These are phyloP conservation scores for Maudiozyma saulgeensis DNA, from an alignment of 805 yeast genomes.

Conservation along the genomic window DNA sequence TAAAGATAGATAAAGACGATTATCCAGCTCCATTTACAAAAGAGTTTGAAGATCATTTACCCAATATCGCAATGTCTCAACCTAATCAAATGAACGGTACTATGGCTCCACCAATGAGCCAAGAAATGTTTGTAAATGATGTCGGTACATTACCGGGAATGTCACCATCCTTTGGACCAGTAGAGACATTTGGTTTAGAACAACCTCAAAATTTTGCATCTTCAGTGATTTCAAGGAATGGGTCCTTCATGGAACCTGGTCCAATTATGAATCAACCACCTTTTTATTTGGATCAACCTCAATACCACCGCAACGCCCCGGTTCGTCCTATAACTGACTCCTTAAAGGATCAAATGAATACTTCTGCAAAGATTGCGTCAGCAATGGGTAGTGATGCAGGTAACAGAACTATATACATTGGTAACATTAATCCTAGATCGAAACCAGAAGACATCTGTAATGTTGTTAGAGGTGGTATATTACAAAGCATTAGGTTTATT, in stretches of 20 bases:
- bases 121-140: slow-evolving; percentile 17
- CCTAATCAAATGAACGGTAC: slow-evolving; percentile 10
- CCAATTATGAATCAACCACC: slow-evolving; percentile 1
- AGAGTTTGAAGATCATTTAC: slow-evolving; percentile 10
- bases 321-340: slow-evolving; percentile 22
- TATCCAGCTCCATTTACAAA: slow-evolving; percentile 14
- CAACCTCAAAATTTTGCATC: background rate
- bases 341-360: slow-evolving; percentile 20
- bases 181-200: background rate
- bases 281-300: slow-evolving; percentile 14
- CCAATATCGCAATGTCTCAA: slow-evolving; percentile 12
- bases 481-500: slow-evolving; percentile 47
- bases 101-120: slow-evolving; percentile 14
- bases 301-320: slow-evolving; percentile 5
- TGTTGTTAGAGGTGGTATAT: slow-evolving; percentile 66
- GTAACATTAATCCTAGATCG: slow-evolving; percentile 55
- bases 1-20: slow-evolving; percentile 6
- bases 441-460: slow-evolving; percentile 68
- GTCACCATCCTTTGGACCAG: slow-evolving; percentile 2
- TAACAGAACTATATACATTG: slow-evolving; percentile 62
- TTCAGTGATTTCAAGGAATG: slow-evolving; percentile 1
- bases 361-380: slow-evolving; percentile 24
- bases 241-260: background rate
- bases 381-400: slow-evolving; percentile 31
- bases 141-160: background rate